phyloP scores from a whole-genome alignment of 768 basidiomycete genomes.

The Inosperma sp. region DNA sequence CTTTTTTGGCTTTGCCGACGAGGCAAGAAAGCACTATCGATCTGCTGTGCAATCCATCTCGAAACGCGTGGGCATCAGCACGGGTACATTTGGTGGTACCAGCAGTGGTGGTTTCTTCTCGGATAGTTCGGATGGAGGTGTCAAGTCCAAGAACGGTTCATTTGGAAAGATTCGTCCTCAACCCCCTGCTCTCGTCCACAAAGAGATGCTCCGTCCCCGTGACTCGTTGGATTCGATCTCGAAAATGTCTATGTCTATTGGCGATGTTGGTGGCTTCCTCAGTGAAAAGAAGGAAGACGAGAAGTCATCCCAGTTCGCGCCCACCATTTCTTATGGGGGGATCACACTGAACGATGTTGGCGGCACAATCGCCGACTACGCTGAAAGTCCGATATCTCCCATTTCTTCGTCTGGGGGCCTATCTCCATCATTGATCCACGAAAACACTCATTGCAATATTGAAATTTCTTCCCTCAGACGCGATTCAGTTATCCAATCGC shows the following conservation, averaged over 20 bases:
- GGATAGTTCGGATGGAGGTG: constrained; percentile 22
- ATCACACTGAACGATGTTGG: constrained; percentile 33
- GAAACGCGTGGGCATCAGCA: constrained; percentile 31
- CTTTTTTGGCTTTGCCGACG: constrained; percentile 63
- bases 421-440: constrained; percentile 34
- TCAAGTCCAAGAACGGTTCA: constrained; percentile 24
- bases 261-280: constrained; percentile 36
- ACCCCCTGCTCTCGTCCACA: constrained; percentile 45
- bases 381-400: constrained; percentile 28
- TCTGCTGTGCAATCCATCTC: constrained; percentile 35
- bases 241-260: constrained; percentile 37
- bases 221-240: constrained; percentile 48
- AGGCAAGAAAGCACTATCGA: constrained; percentile 53
- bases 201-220: constrained; percentile 41
- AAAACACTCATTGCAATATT: constrained; percentile 21
- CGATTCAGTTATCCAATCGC: constrained; percentile 7
- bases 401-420: constrained; percentile 33
- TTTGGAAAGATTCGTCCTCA: constrained; percentile 28
- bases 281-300: constrained; percentile 32
- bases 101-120: constrained; percentile 24
- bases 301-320: constrained; percentile 31
- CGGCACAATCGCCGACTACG: constrained; percentile 37
- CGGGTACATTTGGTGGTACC: constrained; percentile 19
- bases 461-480: constrained; percentile 30
- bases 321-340: constrained; percentile 34